These are phyloP conservation scores for Chrysoporthe deuterocubensis DNA, from an alignment of 2,329 filamentous ascomycete genomes.

Conservation along the genomic window DNA sequence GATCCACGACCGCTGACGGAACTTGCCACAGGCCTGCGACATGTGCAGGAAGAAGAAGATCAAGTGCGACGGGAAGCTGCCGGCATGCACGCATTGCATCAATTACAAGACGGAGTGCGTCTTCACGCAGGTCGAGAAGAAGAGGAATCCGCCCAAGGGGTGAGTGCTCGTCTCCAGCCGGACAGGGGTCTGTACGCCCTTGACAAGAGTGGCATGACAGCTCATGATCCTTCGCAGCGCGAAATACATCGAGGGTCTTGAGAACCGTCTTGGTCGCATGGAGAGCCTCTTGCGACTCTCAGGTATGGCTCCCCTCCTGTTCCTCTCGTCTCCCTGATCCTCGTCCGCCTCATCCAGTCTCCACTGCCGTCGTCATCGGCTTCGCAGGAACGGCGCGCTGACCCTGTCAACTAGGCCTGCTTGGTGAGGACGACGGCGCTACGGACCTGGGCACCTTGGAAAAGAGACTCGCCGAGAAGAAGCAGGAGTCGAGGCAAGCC, in stretches of 20 bases:
- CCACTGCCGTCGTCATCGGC: slow-evolving; percentile 11
- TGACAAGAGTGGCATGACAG: neutral
- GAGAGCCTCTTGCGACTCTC: slow-evolving; percentile 87
- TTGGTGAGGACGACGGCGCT: slow-evolving; percentile 84
- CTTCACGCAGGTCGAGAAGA: slow-evolving; percentile 98
- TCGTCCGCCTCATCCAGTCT: slow-evolving; percentile 3
- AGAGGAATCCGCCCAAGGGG: slow-evolving; percentile 96
- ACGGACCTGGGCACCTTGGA: slow-evolving; percentile 89
- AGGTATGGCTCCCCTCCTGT: slow-evolving; percentile 48
- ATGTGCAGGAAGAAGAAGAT: slow-evolving; percentile 98
- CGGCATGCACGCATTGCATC: slow-evolving; percentile 91
- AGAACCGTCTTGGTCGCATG: slow-evolving; percentile 95
- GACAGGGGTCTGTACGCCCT: slow-evolving; percentile 11
- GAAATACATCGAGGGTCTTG: slow-evolving; percentile 96
- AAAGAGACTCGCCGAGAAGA: slow-evolving; percentile 68
- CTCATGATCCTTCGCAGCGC: slow-evolving; percentile 58
- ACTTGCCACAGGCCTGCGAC: slow-evolving; percentile 72
- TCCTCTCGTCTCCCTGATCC: neutral
- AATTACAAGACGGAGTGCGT: slow-evolving; percentile 98
- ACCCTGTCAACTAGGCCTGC: slow-evolving; percentile 57
- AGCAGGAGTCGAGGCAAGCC: slow-evolving; percentile 53
- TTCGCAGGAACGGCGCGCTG: slow-evolving; percentile 34
- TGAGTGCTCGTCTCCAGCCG: slow-evolving; percentile 47
- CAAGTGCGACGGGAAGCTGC: slow-evolving; percentile 96
- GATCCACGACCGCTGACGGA: slow-evolving; percentile 23